Conservation (phyloP, 192 early-diverging fungal species). For the Chytriomyces sp. region DNA sequence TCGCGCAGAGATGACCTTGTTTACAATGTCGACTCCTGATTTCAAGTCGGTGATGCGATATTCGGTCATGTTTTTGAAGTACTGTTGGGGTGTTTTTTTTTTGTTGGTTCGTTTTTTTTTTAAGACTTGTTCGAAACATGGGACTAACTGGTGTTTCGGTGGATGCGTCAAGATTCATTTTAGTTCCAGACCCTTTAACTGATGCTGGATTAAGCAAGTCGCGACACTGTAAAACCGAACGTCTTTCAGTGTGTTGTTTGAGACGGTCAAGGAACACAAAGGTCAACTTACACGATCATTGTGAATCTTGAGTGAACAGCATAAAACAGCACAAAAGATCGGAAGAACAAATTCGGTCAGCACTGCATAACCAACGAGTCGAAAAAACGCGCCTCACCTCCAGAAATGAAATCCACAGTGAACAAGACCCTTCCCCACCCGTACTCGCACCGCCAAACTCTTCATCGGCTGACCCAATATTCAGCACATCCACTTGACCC, state of each 20-base stretch:
- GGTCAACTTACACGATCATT: conserved; percentile 1
- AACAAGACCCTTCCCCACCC: background rate
- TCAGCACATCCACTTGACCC: too few species aligned
- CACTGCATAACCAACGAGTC: background rate
- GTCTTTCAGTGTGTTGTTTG: background rate
- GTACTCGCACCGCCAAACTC: too few species aligned
- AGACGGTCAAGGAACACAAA: background rate
- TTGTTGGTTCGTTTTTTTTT: background rate
- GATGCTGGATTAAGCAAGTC: conserved; percentile 11
- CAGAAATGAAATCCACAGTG: conserved; percentile 29
- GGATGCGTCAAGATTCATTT: background rate
- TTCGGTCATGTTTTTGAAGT: conserved; percentile 15
- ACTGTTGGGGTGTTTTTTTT: conserved; percentile 5
- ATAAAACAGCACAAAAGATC: background rate
- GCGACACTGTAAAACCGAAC: background rate
- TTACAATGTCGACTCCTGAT: conserved; percentile 12
- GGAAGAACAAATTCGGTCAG: background rate
- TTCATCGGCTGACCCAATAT: too few species aligned
- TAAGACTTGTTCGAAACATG: background rate
- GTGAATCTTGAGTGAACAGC: conserved; percentile 1
- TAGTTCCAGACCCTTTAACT: background rate
- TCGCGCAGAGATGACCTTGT: background rate
- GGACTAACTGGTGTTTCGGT: conserved; percentile 3
- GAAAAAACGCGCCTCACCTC: conserved; percentile 14
- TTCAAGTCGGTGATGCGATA: conserved; percentile 6